Conservation (phyloP, 208 protist species). For the Leishmania amazonensis region DNA sequence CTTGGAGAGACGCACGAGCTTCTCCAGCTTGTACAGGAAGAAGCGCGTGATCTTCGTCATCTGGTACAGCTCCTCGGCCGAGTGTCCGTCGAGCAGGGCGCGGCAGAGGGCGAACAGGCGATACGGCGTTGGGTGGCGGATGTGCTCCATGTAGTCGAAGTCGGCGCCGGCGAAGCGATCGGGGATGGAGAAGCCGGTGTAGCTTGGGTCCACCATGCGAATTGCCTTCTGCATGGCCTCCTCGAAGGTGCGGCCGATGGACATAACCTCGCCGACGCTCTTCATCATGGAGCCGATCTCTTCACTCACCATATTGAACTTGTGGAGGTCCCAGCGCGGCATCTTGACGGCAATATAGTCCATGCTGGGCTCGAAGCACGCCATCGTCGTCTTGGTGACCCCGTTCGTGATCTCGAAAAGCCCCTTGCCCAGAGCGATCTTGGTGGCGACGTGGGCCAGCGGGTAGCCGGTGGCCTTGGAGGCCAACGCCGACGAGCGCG, state of each 20-base stretch:
- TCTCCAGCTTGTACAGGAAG: slow-evolving; percentile 97
- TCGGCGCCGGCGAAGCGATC: slow-evolving; percentile 46
- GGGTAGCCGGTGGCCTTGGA: slow-evolving; percentile 99
- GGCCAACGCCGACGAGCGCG: slow-evolving; percentile 96
- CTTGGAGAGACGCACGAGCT: slow-evolving; percentile 72
- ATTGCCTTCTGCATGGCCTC: slow-evolving; percentile 98
- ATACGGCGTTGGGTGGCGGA: slow-evolving; percentile 75
- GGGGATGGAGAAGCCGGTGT: slow-evolving; percentile 89
- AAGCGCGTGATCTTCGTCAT: slow-evolving; percentile 96
- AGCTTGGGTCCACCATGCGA: slow-evolving; percentile 94
- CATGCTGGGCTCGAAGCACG: slow-evolving; percentile 98
- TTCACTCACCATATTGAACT: slow-evolving; percentile 96
- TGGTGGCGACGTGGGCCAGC: slow-evolving; percentile 97
- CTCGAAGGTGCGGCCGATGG: slow-evolving; percentile 98
- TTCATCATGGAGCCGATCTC: slow-evolving; percentile 97
- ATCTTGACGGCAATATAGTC: slow-evolving; percentile 98
- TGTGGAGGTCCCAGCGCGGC: slow-evolving; percentile 96
- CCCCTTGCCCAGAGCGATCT: slow-evolving; percentile 96
- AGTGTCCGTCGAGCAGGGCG: slow-evolving; percentile 78
- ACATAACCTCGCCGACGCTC: slow-evolving; percentile 98
- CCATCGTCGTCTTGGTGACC: slow-evolving; percentile 94
- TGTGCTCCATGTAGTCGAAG: slow-evolving; percentile 86
- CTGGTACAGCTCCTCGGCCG: slow-evolving; percentile 90
- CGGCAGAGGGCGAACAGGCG: slow-evolving; percentile 87
- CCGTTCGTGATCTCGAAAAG: slow-evolving; percentile 93